These are phyloP conservation scores for Cryphonectria carpinicola DNA, from an alignment of 2,329 filamentous ascomycete genomes.

Conservation along the genomic window DNA sequence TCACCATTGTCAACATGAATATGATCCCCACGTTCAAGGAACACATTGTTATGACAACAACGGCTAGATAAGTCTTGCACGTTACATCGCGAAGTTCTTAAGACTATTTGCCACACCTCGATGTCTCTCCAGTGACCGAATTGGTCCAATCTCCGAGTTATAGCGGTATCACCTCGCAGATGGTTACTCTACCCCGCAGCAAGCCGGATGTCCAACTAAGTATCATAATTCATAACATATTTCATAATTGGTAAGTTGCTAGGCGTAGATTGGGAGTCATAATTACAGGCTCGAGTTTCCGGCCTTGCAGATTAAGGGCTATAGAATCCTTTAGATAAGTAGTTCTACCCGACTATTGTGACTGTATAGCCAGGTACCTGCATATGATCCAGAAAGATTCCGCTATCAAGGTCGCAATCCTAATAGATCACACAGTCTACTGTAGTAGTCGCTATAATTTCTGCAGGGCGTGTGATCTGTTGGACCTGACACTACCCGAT, in stretches of 20 bases:
- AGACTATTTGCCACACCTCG: neutral
- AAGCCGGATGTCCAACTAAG: neutral
- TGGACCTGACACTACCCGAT: neutral
- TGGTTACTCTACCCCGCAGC: neutral
- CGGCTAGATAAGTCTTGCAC: neutral
- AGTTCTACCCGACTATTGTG: neutral
- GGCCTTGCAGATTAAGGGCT: neutral
- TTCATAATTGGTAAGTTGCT: neutral
- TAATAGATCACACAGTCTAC: neutral
- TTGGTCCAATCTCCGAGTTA: neutral
- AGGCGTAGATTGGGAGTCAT: neutral
- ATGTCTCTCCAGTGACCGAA: neutral
- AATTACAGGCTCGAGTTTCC: neutral
- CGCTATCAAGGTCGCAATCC: neutral
- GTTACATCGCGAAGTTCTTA: neutral
- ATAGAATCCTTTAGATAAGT: neutral
- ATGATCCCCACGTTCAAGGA: neutral
- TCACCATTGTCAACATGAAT: neutral
- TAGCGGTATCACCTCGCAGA: constrained; percentile 1
- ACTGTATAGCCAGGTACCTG: neutral
- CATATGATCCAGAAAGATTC: neutral
- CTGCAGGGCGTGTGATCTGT: neutral
- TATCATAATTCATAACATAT: neutral
- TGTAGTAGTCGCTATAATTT: neutral
- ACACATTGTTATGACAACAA: neutral